Evolutionary conservation across 2,329 filamentous ascomycete genomes (phyloP).

Genomic region (Fusarium citri): DNA sequence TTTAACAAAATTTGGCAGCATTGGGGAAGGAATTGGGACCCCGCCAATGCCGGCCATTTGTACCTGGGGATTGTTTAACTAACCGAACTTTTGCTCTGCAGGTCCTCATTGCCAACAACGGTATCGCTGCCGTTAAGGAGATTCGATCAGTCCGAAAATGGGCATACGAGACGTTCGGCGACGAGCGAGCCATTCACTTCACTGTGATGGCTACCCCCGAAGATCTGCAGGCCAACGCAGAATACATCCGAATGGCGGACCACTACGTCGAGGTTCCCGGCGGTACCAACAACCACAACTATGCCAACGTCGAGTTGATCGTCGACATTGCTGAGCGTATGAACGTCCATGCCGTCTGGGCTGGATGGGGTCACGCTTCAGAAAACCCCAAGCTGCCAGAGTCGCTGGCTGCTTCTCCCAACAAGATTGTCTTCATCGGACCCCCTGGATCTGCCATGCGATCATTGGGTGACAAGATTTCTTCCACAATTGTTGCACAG

Average conservation of each 20-base stretch:
- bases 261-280: constrained; percentile 99
- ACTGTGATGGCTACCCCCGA: constrained; percentile 99
- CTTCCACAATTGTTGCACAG: constrained; percentile 98
- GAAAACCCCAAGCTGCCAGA: constrained; percentile 99
- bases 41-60: constrained; percentile 12
- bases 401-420: constrained; percentile 92
- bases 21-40: constrained; percentile 1
- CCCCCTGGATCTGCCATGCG: constrained; percentile 98
- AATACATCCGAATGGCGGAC: constrained; percentile 99
- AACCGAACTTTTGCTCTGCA: constrained; percentile 53
- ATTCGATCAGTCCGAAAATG: constrained; percentile 99
- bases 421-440: constrained; percentile 99
- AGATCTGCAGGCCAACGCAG: constrained; percentile 95
- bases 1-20: neutral
- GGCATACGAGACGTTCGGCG: constrained; percentile 99
- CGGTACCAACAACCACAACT: constrained; percentile 99
- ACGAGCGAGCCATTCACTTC: constrained; percentile 98
- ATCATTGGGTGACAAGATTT: constrained; percentile 99
- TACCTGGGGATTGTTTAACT: constrained; percentile 12
- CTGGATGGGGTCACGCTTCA: constrained; percentile 98
- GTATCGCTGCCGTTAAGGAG: constrained; percentile 99
- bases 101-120: constrained; percentile 99
- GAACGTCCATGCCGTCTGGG: constrained; percentile 98
- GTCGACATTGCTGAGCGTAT: constrained; percentile 98
- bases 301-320: constrained; percentile 99